phyloP scores from a whole-genome alignment of 176 grass and related monocot genomes.

The Zoysia japonica region DNA sequence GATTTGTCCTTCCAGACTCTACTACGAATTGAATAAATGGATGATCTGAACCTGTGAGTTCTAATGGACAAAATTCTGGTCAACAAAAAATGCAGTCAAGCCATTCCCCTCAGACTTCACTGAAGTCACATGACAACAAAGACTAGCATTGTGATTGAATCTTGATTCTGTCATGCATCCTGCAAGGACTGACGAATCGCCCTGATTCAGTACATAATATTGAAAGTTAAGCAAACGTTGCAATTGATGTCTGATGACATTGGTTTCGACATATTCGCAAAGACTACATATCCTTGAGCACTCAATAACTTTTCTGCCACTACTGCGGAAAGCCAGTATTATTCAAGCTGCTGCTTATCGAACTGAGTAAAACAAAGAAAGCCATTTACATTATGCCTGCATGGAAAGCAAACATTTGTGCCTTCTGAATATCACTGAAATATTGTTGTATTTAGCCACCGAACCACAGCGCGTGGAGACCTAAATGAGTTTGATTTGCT shows the following conservation, averaged over 20 bases:
- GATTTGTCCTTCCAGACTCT: background rate
- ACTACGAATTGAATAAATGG: background rate
- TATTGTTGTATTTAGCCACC: too few species aligned
- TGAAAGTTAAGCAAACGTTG: background rate
- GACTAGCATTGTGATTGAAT: background rate
- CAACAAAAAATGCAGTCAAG: conserved; percentile 23
- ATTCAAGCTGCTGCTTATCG: too few species aligned
- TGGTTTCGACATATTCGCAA: too few species aligned
- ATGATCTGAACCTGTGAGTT: conserved; percentile 3
- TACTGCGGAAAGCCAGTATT: too few species aligned
- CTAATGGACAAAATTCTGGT: conserved; percentile 14
- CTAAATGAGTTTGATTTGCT: background rate
- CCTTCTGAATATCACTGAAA: too few species aligned
- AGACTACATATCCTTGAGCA: too few species aligned
- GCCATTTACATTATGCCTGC: too few species aligned
- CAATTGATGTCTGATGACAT: too few species aligned
- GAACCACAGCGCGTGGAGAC: too few species aligned
- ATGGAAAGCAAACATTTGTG: too few species aligned
- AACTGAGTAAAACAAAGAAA: too few species aligned
- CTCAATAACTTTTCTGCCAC: too few species aligned
- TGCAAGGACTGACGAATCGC: conserved; percentile 2
- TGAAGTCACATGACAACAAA: conserved; percentile 37
- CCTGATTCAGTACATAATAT: background rate
- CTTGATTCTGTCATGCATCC: conserved; percentile 6
- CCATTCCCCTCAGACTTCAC: conserved; percentile 20